Evolutionary conservation across 768 basidiomycete genomes (phyloP).

Genomic region (Termitomyces heimii): DNA sequence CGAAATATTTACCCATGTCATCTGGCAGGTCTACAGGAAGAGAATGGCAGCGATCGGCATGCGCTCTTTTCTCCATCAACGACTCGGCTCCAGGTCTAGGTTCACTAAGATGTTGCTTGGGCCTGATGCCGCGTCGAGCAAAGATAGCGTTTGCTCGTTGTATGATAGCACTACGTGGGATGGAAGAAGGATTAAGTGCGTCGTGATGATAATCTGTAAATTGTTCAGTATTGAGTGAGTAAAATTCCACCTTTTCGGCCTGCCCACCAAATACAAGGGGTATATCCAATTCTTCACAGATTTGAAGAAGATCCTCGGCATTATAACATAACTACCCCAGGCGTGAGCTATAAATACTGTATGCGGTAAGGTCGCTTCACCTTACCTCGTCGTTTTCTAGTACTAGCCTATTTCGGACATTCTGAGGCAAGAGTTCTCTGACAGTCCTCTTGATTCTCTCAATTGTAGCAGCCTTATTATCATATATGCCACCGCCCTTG

Average conservation of each 20-base stretch:
- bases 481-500: conserved; percentile 77
- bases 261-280: conserved; percentile 56
- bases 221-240: conserved; percentile 11
- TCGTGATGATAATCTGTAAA: conserved; percentile 76
- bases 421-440: conserved; percentile 45
- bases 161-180: conserved; percentile 62
- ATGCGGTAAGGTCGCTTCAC: not conserved
- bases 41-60: conserved; percentile 73
- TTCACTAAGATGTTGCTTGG: conserved; percentile 92
- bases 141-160: conserved; percentile 73
- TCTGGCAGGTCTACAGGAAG: conserved; percentile 61
- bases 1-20: conserved; percentile 48
- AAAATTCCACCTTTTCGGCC: conserved; percentile 22
- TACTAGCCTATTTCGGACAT: conserved; percentile 69
- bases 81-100: conserved; percentile 80
- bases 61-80: conserved; percentile 82
- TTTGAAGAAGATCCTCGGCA: conserved; percentile 79
- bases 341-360: not conserved
- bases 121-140: conserved; percentile 67
- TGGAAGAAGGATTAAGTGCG: conserved; percentile 54
- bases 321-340: conserved; percentile 71
- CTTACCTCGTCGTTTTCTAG: conserved; percentile 91
- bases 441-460: conserved; percentile 71
- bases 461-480: conserved; percentile 69
- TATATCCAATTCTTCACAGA: conserved; percentile 80